Conservation (phyloP, 768 basidiomycete species). For the Leucosporidium creatinivorum region DNA sequence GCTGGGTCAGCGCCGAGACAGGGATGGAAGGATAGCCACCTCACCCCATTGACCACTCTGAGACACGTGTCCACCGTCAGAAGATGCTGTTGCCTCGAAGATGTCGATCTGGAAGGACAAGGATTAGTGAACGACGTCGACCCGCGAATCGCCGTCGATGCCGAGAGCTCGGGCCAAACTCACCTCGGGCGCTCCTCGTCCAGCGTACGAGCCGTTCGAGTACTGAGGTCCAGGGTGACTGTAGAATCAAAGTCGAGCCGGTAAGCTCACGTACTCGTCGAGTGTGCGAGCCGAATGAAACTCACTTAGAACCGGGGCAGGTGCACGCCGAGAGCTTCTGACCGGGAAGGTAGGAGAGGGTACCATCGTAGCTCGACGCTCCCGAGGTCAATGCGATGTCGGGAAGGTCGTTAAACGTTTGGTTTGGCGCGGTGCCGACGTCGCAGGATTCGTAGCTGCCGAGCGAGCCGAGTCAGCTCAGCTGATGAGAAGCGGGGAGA, state of each 20-base stretch:
- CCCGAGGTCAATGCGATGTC: neutral
- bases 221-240: conserved; percentile 36
- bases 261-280: too few relatives aligned
- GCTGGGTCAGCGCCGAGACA: neutral
- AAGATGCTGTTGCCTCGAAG: conserved; percentile 26
- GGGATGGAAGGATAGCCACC: neutral
- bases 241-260: neutral
- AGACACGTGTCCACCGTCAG: conserved; percentile 54
- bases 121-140: neutral
- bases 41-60: conserved; percentile 61
- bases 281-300: neutral
- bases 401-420: conserved; percentile 2
- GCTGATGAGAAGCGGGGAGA: too few relatives aligned
- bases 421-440: conserved; percentile 60
- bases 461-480: too few relatives aligned
- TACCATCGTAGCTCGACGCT: conserved; percentile 48
- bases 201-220: conserved; percentile 29
- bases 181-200: conserved; percentile 30
- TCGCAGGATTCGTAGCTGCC: conserved; percentile 54
- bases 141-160: too few relatives aligned
- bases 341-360: conserved; percentile 59
- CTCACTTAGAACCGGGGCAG: conserved; percentile 56
- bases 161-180: too few relatives aligned
- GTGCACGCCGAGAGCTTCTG: conserved; percentile 84
- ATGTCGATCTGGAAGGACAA: conserved; percentile 21